Conservation (phyloP, 163 green algal genomes). For the Coccomyxa subellipsoidea region DNA sequence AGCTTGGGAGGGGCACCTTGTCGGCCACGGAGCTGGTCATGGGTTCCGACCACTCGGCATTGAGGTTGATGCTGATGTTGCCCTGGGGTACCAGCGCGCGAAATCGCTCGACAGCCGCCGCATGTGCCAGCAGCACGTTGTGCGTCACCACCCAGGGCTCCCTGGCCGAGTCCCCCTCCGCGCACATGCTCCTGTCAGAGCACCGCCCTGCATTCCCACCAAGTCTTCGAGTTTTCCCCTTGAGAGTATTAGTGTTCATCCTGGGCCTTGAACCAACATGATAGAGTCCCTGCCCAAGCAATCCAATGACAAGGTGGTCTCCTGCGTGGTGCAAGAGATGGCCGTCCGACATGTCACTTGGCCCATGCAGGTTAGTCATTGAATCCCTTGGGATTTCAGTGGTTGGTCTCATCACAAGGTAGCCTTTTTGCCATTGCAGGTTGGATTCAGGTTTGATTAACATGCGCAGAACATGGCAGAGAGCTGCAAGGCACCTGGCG, state of each 20-base stretch:
- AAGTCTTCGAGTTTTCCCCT: too few relatives aligned
- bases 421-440: too few relatives aligned
- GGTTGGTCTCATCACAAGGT: too few relatives aligned
- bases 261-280: too few relatives aligned
- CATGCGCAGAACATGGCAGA: conserved; percentile 10
- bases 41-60: conserved; percentile 19
- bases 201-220: conserved; percentile 13
- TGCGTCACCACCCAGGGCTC: conserved; percentile 28
- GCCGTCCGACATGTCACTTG: too few relatives aligned
- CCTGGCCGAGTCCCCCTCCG: background rate
- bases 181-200: conserved; percentile 21
- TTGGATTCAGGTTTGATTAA: background rate
- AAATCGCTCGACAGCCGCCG: conserved; percentile 47
- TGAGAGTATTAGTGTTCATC: too few relatives aligned
- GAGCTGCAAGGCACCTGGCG: conserved; percentile 20
- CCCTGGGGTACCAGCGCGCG: conserved; percentile 32
- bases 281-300: too few relatives aligned
- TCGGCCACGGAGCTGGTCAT: background rate
- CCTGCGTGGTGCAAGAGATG: too few relatives aligned
- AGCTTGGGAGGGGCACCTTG: background rate
- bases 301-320: too few relatives aligned
- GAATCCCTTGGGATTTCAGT: too few relatives aligned
- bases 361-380: too few relatives aligned
- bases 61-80: conserved; percentile 46
- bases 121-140: conserved; percentile 57